Percentiles rank a stretch among this genome's conserved stretches.
These are phyloP conservation scores for Vigna radiata DNA, from an alignment of 306 rosid genomes.

Conservation along the genomic window DNA sequence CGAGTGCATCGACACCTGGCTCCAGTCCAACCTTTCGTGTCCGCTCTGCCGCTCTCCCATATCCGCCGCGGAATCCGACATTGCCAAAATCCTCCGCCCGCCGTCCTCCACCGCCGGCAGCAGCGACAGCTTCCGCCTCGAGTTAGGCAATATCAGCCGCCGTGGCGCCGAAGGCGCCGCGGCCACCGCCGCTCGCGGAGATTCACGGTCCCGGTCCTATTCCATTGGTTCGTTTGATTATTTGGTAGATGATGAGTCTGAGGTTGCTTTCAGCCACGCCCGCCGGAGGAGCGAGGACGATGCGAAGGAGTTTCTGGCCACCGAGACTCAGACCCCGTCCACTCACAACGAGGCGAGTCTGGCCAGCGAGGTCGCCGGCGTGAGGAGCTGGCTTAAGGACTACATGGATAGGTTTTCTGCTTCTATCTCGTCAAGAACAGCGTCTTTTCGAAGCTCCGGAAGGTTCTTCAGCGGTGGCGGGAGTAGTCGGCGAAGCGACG, in stretches of 20 bases:
- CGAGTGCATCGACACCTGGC: constrained; percentile 75
- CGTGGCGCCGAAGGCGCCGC: constrained; percentile 12
- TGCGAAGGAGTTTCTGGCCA: constrained; percentile 52
- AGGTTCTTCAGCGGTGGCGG: constrained; percentile 74
- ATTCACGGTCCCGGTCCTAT: constrained; percentile 60
- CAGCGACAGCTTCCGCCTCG: constrained; percentile 62
- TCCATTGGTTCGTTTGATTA: constrained; percentile 91
- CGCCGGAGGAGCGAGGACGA: constrained; percentile 63
- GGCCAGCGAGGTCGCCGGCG: constrained; percentile 65
- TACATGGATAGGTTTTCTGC: constrained; percentile 76
- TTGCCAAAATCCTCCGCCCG: constrained; percentile 50
- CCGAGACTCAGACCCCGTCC: not conserved
- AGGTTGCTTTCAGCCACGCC: constrained; percentile 56
- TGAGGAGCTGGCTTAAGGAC: constrained; percentile 79
- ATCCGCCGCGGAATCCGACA: constrained; percentile 58
- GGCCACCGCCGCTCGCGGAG: constrained; percentile 8
- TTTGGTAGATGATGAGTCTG: constrained; percentile 68
- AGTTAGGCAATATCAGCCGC: constrained; percentile 73
- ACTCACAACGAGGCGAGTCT: constrained; percentile 47
- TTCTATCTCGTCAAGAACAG: constrained; percentile 72
- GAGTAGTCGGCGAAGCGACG: constrained; percentile 77
- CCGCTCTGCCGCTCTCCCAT: constrained; percentile 81
- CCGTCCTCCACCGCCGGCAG: constrained; percentile 8
- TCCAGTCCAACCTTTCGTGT: constrained; percentile 69
- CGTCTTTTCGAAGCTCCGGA: constrained; percentile 83